A percentile compares a stretch with the other conserved stretches of the same genome.
Evolutionary conservation across 192 early-diverging fungal species (phyloP).

Genomic region (Entophlyctis helioformis): DNA sequence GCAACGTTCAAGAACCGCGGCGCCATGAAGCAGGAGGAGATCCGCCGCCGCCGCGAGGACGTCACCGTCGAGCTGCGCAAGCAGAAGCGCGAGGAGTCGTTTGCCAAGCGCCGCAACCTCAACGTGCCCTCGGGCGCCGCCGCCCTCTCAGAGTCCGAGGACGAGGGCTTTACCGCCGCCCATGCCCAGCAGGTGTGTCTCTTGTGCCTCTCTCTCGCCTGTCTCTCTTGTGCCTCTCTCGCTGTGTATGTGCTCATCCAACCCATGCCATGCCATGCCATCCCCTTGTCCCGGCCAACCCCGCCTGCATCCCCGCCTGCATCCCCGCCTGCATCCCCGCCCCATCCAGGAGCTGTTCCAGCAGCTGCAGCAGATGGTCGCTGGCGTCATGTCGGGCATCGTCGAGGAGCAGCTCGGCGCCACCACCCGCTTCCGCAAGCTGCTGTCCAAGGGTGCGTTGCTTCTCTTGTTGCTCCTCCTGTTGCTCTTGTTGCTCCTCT

Average conservation of each 20-base stretch:
- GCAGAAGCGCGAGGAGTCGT: conserved; percentile 87
- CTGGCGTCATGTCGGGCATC: conserved; percentile 63
- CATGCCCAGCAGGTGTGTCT: background rate
- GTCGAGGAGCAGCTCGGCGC: conserved; percentile 68
- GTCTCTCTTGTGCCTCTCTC: background rate
- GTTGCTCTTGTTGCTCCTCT: no score
- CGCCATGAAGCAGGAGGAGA: conserved; percentile 77
- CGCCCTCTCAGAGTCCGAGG: conserved; percentile 57
- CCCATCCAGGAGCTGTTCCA: conserved; percentile 80
- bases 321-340: no score
- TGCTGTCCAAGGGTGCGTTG: conserved; percentile 63
- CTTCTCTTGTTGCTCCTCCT: background rate
- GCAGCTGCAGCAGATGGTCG: conserved; percentile 61
- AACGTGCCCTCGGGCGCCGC: conserved; percentile 19
- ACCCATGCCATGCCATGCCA: no score
- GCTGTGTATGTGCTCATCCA: conserved; percentile 33
- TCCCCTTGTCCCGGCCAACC: no score
- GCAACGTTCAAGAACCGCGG: conserved; percentile 75
- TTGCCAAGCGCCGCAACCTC: conserved; percentile 88
- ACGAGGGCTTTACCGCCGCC: conserved; percentile 41
- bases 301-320: no score
- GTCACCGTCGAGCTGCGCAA: conserved; percentile 87
- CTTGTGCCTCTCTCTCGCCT: background rate
- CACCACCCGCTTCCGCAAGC: conserved; percentile 84
- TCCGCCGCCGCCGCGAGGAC: conserved; percentile 85